Percentiles rank a stretch among this genome's conserved stretches.
phyloP scores from a whole-genome alignment of 2,329 filamentous ascomycete genomes.

The Monilinia polystroma region DNA sequence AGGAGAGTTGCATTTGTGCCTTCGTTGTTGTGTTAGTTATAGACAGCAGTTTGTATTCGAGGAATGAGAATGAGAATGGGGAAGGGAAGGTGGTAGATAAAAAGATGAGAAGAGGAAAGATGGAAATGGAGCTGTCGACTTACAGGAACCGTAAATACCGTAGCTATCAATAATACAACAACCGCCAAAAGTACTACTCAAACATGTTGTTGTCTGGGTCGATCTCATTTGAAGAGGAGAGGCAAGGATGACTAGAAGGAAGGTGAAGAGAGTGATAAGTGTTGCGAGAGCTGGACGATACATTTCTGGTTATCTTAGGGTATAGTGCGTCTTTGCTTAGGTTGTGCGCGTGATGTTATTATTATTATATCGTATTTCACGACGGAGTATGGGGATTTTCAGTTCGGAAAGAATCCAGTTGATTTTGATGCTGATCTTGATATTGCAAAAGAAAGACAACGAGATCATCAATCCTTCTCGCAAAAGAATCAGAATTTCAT shows the following conservation, averaged over 20 bases:
- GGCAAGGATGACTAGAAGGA: background rate
- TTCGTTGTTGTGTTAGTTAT: background rate
- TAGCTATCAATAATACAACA: conserved; percentile 6
- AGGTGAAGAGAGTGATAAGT: background rate
- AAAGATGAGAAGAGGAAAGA: too few relatives aligned
- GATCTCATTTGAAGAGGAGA: background rate
- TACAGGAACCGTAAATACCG: conserved; percentile 9
- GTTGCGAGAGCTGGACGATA: background rate
- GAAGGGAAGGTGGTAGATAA: too few relatives aligned
- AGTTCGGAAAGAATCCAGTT: too few relatives aligned
- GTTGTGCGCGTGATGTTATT: background rate
- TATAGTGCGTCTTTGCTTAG: background rate
- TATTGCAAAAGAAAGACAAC: background rate
- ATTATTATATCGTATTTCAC: background rate
- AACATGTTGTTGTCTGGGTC: conserved; percentile 19
- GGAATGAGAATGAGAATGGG: background rate
- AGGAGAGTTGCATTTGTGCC: conserved; percentile 18
- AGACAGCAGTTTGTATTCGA: background rate
- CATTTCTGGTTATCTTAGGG: background rate
- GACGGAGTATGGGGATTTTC: too few relatives aligned
- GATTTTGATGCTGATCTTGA: background rate
- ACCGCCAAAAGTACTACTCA: conserved; percentile 22
- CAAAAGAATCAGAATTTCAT: background rate
- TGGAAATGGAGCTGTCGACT: background rate
- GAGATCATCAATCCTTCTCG: too few relatives aligned